Evolutionary conservation across 2,329 filamentous ascomycete genomes (phyloP), one percentile per base, ranked within the genome.

Genomic region (Hypoxylon sp.): DNA sequence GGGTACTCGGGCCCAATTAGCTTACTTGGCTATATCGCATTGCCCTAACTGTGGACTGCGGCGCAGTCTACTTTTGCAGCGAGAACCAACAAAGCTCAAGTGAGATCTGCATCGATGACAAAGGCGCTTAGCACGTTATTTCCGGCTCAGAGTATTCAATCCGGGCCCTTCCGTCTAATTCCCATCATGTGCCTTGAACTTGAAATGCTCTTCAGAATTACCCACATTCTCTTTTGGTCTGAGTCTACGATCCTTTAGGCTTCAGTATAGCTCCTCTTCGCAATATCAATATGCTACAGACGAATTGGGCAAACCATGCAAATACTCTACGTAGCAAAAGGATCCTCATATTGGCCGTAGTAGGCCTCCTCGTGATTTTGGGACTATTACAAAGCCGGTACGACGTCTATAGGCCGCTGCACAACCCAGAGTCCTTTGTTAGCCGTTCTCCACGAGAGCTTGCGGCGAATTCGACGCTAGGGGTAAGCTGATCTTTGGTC

Each of bases 381-480:
- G 54, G 53, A 24, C 24, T 63, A 16, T 52, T 55, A 11, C 42
- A 60, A 14, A 48, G 44, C n/a, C 64, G 22, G 9, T 54, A 45
- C 22, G 30, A 32, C 11, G 44, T 58, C 30, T 62, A 55, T 49
- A 12, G 36, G 18, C 30, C 22, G n/a, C 42, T 60, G 16, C 36
- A 44, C 16, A 30, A 18, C 4, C 51, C 28, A 4, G 32, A 46
- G 16, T 11, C 26, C 4, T 26, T 22, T 16, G 16, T 26, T 48
- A 45, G 16, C n/a, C 53, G 46, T 33, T 32, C 60, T 6, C 60
- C 60, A 40, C 42, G 64, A 45, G 55, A 59, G 22, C 8, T 20
- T 9, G 64, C 64, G 33, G 55, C 44, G 22, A 66, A 66, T 33
- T 54, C 54, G 26, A 66, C 64, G n/a, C 38, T 66, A 11, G 64